Conservation (phyloP, 1,284 basidiomycete species). For the Vanrija humicola region DNA sequence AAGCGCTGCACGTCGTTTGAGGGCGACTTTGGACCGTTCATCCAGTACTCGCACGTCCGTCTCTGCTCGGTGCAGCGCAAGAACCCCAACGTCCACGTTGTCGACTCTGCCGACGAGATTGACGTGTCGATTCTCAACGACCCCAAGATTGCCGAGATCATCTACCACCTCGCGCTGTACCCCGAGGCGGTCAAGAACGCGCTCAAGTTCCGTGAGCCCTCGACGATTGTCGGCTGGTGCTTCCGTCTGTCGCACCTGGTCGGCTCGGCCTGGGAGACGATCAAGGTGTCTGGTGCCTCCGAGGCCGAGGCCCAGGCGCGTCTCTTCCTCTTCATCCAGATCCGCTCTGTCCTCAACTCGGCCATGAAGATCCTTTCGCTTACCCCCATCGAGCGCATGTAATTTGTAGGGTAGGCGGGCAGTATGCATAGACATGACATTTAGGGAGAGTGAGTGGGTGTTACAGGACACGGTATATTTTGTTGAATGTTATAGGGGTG, state of each 20-base stretch:
- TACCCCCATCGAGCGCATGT: slow-evolving; percentile 90
- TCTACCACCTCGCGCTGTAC: slow-evolving; percentile 80
- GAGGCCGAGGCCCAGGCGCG: slow-evolving; percentile 73
- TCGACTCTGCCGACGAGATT: slow-evolving; percentile 63
- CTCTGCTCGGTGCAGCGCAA: slow-evolving; percentile 89
- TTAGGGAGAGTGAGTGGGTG: background rate
- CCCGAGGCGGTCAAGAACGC: slow-evolving; percentile 86
- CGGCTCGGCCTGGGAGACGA: slow-evolving; percentile 48
- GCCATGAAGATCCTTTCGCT: slow-evolving; percentile 86
- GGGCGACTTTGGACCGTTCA: slow-evolving; percentile 90
- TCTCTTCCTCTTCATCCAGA: slow-evolving; percentile 83
- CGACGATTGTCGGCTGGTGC: slow-evolving; percentile 65
- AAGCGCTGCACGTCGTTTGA: slow-evolving; percentile 93
- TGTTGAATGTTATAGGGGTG: background rate
- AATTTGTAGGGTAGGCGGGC: slow-evolving; percentile 23
- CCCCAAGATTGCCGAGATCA: slow-evolving; percentile 78
- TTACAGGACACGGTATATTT: background rate
- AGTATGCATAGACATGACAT: slow-evolving; percentile 8
- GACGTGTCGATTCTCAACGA: slow-evolving; percentile 65
- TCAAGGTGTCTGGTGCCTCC: slow-evolving; percentile 71
- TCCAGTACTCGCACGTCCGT: slow-evolving; percentile 96
- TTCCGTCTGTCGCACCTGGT: slow-evolving; percentile 51
- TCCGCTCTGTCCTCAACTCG: slow-evolving; percentile 79
- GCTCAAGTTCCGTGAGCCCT: slow-evolving; percentile 81
- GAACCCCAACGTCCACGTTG: slow-evolving; percentile 76